Percentiles rank a stretch among this genome's conserved stretches.
These are phyloP conservation scores for Pseudisothecium myosuroides DNA, from an alignment of 225 moss, liverwort and hornwort species.

Conservation along the genomic window DNA sequence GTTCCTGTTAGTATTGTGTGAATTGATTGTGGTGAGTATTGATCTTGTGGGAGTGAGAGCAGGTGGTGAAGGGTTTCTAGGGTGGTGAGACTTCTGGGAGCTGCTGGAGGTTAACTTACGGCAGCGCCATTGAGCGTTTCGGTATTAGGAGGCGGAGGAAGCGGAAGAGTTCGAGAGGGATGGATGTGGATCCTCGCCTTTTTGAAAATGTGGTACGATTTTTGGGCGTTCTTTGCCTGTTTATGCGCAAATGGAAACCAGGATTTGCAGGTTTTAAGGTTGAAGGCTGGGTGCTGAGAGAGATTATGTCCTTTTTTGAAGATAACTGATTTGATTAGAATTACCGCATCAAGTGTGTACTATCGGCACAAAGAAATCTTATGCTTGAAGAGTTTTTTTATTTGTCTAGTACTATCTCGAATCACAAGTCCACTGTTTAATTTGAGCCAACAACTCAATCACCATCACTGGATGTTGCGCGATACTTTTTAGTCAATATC, in stretches of 20 bases:
- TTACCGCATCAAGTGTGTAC: not conserved
- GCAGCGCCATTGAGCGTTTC: conserved; percentile 10
- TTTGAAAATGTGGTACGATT: conserved; percentile 41
- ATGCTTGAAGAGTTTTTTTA: not conserved
- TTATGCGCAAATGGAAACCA: not conserved
- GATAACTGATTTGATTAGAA: not conserved
- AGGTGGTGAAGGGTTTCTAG: not conserved
- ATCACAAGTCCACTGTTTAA: not conserved
- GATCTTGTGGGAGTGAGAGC: not conserved
- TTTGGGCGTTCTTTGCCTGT: not conserved
- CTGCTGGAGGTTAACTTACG: not conserved
- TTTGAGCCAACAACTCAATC: not conserved
- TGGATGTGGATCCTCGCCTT: conserved; percentile 52
- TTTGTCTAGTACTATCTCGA: not conserved
- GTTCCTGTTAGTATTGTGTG: not conserved
- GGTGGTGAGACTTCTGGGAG: not conserved
- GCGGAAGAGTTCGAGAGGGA: conserved; percentile 27
- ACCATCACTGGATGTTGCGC: not conserved
- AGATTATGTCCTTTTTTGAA: not conserved
- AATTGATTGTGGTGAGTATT: not conserved
- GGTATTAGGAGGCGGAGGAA: conserved; percentile 9
- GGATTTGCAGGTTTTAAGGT: not conserved
- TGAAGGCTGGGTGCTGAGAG: not conserved
- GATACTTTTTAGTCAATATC: not conserved
- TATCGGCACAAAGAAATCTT: not conserved